Base-by-base conservation (phyloP, 306 rosid species). In the Nissolia schottii region DNA sequence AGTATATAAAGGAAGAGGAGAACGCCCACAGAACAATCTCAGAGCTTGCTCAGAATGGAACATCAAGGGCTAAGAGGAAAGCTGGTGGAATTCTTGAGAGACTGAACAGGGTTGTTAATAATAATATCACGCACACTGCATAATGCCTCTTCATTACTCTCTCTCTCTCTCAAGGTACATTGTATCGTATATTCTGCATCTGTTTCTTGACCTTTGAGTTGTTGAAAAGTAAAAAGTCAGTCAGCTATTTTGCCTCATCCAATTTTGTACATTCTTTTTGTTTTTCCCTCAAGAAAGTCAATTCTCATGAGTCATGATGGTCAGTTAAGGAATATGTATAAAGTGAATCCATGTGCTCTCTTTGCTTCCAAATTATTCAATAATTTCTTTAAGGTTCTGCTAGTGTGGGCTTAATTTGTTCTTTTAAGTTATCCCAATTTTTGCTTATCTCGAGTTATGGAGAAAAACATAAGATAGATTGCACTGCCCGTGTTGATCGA, bases 81-180 rank as follows among this genome's bases (percentile, higher is more conserved):
- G 98, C 98, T 55, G 81, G 74, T 73, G 92, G 93, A 75, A 87
- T 93, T 72, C 93, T 93, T n/a, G 98, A 88, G 74, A 87, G 98
- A 80, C 70, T 93, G 70, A 84, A 90, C 86, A 83, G 89, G 79
- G 82, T 72, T 73, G 88, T 90, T 60, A 82, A 90, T n/a, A n/a
- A n/a, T n/a, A n/a, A n/a, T 83, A 83, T 87, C 70, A 87, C 97
- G 31, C 96, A 90, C 79, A 90, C 97, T 46, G 96, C 98, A 35
- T 93, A 75, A 77, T 70, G 76, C 64, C 27, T n/a, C 77, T 56
- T 43, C 51, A 46, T 55, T 58, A 6, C 46, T 50, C n/a, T n/a
- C n/a, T n/a, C n/a, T n/a, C n/a, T n/a, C n/a, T n/a, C 48, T 37
- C 40, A 58, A 67, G 57, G 74, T 63, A 56, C 67, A 45, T 63